A percentile compares a stretch with the other conserved stretches of the same genome.
Conservation (phyloP, 139 green algal genomes). For the Chlorella sp. region DNA sequence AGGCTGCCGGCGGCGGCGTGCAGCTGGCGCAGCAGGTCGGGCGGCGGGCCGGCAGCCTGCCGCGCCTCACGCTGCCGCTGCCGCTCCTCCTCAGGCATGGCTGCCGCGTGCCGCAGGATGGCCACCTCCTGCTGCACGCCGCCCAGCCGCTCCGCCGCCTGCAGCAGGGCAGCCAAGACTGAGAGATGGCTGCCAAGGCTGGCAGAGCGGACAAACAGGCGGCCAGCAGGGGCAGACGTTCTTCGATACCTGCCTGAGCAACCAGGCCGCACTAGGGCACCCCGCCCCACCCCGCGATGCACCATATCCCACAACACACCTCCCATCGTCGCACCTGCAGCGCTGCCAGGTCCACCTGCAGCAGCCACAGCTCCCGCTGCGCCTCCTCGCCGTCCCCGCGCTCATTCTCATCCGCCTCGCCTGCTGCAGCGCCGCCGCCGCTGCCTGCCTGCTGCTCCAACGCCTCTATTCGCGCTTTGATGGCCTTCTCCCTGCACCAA, state of each 20-base stretch:
- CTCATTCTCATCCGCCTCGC: background rate
- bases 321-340: slow-evolving; percentile 35
- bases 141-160: slow-evolving; percentile 44
- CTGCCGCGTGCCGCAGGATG: slow-evolving; percentile 57
- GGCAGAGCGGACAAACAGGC: too few relatives aligned
- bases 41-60: background rate
- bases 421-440: background rate
- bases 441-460: slow-evolving; percentile 49
- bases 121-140: slow-evolving; percentile 67
- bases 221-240: too few relatives aligned
- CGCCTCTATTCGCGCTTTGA: slow-evolving; percentile 41
- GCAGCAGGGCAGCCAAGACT: background rate
- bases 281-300: too few relatives aligned
- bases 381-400: slow-evolving; percentile 62
- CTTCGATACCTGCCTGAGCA: too few relatives aligned
- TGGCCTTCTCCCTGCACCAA: slow-evolving; percentile 46
- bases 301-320: background rate
- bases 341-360: slow-evolving; percentile 56
- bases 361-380: slow-evolving; percentile 59
- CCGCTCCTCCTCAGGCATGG: slow-evolving; percentile 44
- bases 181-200: background rate
- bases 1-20: slow-evolving; percentile 10
- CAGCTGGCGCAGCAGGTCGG: slow-evolving; percentile 49
- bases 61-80: slow-evolving; percentile 16
- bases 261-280: too few relatives aligned